Conservation (phyloP, 129 eudicot species). For the Centaurea solstitialis region DNA sequence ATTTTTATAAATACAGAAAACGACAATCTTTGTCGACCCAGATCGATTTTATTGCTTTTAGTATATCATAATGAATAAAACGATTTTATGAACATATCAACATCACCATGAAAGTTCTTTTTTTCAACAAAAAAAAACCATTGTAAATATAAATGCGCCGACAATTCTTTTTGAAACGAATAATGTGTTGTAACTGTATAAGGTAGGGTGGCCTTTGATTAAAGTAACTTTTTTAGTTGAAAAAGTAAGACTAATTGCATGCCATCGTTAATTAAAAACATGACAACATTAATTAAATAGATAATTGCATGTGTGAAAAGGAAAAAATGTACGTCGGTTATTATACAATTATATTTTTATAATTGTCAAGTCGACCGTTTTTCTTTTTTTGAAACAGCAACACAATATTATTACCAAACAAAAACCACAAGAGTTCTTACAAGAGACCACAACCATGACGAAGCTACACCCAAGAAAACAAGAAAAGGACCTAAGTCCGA, state of each 20-base stretch:
- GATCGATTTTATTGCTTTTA: not conserved
- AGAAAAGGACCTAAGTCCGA: too few relatives aligned
- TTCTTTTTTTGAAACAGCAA: too few relatives aligned
- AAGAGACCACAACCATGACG: too few relatives aligned
- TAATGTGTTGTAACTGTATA: not conserved
- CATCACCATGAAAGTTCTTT: not conserved
- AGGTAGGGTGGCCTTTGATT: not conserved
- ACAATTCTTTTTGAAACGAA: not conserved
- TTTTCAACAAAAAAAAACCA: not conserved
- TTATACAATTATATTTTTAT: too few relatives aligned
- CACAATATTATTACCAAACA: too few relatives aligned
- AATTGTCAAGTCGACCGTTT: not conserved
- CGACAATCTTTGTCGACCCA: not conserved
- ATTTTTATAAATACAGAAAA: not conserved
- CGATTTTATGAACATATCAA: not conserved
- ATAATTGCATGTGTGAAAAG: not conserved
- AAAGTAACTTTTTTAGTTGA: not conserved
- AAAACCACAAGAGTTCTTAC: too few relatives aligned
- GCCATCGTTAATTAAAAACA: not conserved
- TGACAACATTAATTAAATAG: not conserved
- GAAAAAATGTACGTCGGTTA: too few relatives aligned
- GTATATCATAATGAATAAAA: not conserved
- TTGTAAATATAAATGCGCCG: not conserved
- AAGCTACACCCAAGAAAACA: too few relatives aligned
- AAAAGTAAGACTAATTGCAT: not conserved